Base-by-base conservation (phyloP, 176 grass and related monocot genomes). In the Oryza glumipatula region DNA sequence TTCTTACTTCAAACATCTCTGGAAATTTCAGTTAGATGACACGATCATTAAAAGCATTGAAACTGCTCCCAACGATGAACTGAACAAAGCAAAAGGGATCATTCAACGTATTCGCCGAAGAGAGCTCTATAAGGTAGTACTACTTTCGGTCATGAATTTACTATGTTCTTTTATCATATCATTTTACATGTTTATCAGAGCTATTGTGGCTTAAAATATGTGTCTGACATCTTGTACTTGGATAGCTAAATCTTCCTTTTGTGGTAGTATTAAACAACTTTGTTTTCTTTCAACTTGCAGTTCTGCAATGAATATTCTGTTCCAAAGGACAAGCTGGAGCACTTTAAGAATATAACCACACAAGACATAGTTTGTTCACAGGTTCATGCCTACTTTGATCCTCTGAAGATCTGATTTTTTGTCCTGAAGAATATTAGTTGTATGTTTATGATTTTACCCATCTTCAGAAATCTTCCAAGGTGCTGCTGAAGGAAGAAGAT, bases 241-340 rank as follows among this genome's bases (percentile, higher is more conserved):
- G 65, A 76, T 24, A 84, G 71, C 77, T 89, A 45, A 72, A 36
- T 79, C 72, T 28, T 26, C 58, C 45, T 77, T 41, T 73, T 74
- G 23, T 68, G 21, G 46, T 72, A 65, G 28, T 64, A 26, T 88
- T 46, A 74, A 48, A 32, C 17, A 41, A 8, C 68, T 69, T 24
- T 60, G 47, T 52, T 32, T 71, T 58, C 56, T 79, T 77, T 61
- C 56, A n/a, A n/a, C n/a, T 81, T 84, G 52, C 56, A 98, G 96
- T 98, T 98, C 83, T 98, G 96, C 85, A 98, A 98, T 63, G 80
- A 98, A 14, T 98, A 95, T 87, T 88, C 96, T 77, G 96, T 98
- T 89, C 96, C 96, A 76, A 98, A 88, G 78, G 93, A 98, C 61
- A 95, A 92, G 36, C 85, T 98, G 64, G 87, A 98, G 64, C 79